A percentile compares a stretch with the other conserved stretches of the same genome.
Evolutionary conservation across 768 basidiomycete species (phyloP).

Genomic region (Lepiota brunneoincarnata): DNA sequence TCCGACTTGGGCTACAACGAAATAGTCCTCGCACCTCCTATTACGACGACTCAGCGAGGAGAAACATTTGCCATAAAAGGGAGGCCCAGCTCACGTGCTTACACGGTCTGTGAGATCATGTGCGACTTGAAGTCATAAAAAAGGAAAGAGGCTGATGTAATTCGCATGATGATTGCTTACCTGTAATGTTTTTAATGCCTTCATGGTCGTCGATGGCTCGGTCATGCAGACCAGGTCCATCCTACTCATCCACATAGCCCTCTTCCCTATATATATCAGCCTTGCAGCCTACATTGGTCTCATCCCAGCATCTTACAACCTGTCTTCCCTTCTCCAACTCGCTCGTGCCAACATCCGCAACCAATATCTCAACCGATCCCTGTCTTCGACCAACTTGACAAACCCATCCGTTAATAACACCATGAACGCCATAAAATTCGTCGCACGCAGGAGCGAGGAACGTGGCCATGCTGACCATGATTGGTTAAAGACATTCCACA

Average conservation of each 20-base stretch:
- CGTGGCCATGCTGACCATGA: slow-evolving; percentile 77
- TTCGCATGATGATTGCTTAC: too few species aligned
- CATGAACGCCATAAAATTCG: slow-evolving; percentile 34
- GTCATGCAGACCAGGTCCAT: slow-evolving; percentile 34
- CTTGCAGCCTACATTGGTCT: slow-evolving; percentile 33
- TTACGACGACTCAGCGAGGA: too few species aligned
- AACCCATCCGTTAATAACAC: slow-evolving; percentile 7
- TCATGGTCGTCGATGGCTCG: slow-evolving; percentile 14
- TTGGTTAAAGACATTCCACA: slow-evolving; percentile 88
- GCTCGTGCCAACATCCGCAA: slow-evolving; percentile 31
- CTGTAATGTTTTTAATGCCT: too few species aligned
- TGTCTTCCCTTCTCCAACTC: slow-evolving; percentile 37
- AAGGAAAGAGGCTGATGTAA: too few species aligned
- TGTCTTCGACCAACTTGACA: not conserved
- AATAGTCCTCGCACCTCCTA: too few species aligned
- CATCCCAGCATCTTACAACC: slow-evolving; percentile 28
- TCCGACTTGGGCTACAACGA: too few species aligned
- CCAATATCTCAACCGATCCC: slow-evolving; percentile 19
- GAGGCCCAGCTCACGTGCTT: too few species aligned
- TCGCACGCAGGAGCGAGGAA: slow-evolving; percentile 55
- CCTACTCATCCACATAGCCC: slow-evolving; percentile 34
- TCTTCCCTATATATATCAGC: slow-evolving; percentile 40
- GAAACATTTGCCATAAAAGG: too few species aligned
- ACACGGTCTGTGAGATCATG: too few species aligned
- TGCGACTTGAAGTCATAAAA: too few species aligned